Conservation (phyloP, 768 basidiomycete species). For the Boletus insuetus region DNA sequence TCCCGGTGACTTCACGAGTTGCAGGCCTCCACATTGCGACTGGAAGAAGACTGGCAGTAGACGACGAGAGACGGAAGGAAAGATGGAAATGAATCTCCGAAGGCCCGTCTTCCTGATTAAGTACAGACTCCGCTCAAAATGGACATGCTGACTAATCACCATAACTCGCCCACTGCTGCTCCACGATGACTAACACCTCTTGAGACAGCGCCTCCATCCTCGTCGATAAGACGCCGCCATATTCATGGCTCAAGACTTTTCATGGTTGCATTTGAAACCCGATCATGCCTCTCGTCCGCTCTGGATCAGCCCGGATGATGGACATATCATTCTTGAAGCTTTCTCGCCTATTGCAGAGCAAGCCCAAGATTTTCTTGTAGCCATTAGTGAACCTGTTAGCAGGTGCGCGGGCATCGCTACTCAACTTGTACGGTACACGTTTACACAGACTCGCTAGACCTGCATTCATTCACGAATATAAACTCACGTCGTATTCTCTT, state of each 20-base stretch:
- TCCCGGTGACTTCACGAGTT: slow-evolving; percentile 86
- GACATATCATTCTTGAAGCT: slow-evolving; percentile 93
- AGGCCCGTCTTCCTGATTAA: slow-evolving; percentile 19
- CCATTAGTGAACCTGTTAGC: slow-evolving; percentile 98
- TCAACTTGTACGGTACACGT: slow-evolving; percentile 28
- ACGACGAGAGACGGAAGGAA: slow-evolving; percentile 17
- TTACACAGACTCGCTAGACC: slow-evolving; percentile 54
- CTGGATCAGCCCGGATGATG: slow-evolving; percentile 94
- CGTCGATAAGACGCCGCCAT: slow-evolving; percentile 74
- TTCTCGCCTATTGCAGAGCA: slow-evolving; percentile 98
- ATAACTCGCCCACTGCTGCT: not conserved
- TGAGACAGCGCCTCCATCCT: slow-evolving; percentile 36
- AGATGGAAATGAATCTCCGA: slow-evolving; percentile 36
- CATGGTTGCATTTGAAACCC: slow-evolving; percentile 79
- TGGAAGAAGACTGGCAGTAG: slow-evolving; percentile 32
- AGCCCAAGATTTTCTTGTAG: slow-evolving; percentile 97
- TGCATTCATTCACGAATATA: slow-evolving; percentile 98
- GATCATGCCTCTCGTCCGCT: slow-evolving; percentile 92
- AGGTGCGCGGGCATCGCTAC: slow-evolving; percentile 56
- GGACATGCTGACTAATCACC: slow-evolving; percentile 27
- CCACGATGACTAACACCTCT: slow-evolving; percentile 7
- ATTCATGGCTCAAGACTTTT: slow-evolving; percentile 83
- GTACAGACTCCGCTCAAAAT: slow-evolving; percentile 36
- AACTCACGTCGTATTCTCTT: slow-evolving; percentile 94
- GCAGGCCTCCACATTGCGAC: slow-evolving; percentile 82